phyloP scores from a whole-genome alignment of 23 red algal species.

The Chondrus crispus region DNA sequence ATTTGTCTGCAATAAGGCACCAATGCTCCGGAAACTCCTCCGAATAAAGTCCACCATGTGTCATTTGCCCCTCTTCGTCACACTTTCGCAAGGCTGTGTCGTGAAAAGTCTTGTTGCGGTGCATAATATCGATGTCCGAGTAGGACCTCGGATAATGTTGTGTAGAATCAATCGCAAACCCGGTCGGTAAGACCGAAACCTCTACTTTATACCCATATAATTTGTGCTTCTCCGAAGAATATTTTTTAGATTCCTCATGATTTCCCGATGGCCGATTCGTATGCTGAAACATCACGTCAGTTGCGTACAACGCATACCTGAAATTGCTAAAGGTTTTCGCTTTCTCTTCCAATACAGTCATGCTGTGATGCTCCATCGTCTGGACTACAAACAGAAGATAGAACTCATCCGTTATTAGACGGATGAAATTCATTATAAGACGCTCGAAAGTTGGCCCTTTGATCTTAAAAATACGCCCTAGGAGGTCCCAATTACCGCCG shows the following conservation, averaged over 20 bases:
- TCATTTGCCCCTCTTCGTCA: background rate
- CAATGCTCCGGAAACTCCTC: background rate
- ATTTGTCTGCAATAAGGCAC: background rate
- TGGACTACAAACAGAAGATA: background rate
- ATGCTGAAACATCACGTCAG: constrained; percentile 16
- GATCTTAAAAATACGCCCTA: background rate
- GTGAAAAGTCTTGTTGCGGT: background rate
- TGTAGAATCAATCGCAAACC: background rate
- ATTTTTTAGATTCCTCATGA: background rate
- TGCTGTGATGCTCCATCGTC: background rate
- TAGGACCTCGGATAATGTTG: too few species aligned
- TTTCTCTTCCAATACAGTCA: background rate
- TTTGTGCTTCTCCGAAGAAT: background rate
- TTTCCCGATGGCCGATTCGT: background rate
- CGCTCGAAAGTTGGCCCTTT: background rate
- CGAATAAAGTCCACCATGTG: background rate
- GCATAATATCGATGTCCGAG: too few species aligned
- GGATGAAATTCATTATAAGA: background rate
- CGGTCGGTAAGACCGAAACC: background rate
- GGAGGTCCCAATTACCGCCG: background rate
- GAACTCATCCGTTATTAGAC: background rate
- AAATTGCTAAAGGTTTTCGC: background rate
- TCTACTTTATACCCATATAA: constrained; percentile 1
- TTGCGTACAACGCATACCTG: background rate
- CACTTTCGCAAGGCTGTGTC: background rate